Conservation (phyloP, 2,329 filamentous ascomycete genomes). For the Botrytis byssoidea region DNA sequence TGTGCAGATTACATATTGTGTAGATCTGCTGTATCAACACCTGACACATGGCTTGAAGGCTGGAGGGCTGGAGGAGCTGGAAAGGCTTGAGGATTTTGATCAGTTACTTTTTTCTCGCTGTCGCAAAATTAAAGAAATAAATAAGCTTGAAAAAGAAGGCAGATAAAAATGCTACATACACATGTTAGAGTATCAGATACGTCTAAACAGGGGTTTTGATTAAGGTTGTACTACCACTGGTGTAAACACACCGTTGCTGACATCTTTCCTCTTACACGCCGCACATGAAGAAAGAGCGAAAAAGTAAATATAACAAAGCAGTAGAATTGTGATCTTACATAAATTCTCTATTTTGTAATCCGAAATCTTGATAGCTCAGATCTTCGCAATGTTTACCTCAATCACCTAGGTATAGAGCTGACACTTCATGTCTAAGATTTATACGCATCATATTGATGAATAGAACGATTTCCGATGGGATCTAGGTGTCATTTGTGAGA, state of each 20-base stretch:
- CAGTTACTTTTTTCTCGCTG: not conserved
- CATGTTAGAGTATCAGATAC: not conserved
- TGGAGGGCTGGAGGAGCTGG: not conserved
- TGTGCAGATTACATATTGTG: not conserved
- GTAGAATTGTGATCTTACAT: not conserved
- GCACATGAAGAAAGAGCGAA: not conserved
- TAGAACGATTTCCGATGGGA: not conserved
- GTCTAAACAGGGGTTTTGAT: not conserved
- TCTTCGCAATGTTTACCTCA: not conserved
- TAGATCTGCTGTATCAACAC: not conserved
- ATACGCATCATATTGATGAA: conserved; percentile 3
- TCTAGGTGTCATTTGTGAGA: conserved; percentile 4
- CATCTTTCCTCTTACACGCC: not conserved
- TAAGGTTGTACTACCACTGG: not conserved
- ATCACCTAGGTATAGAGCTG: not conserved
- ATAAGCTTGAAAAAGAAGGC: not conserved
- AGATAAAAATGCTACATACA: not conserved
- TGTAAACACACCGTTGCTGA: not conserved
- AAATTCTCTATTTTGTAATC: not conserved
- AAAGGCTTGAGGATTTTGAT: not conserved
- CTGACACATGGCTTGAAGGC: conserved; percentile 6
- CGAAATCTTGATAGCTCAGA: conserved; percentile 5
- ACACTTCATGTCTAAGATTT: conserved; percentile 6
- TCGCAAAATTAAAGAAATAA: not conserved
- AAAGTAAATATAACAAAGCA: not conserved